Evolutionary conservation across 768 basidiomycete species (phyloP).

Genomic region (Psilocybe subaeruginosa): DNA sequence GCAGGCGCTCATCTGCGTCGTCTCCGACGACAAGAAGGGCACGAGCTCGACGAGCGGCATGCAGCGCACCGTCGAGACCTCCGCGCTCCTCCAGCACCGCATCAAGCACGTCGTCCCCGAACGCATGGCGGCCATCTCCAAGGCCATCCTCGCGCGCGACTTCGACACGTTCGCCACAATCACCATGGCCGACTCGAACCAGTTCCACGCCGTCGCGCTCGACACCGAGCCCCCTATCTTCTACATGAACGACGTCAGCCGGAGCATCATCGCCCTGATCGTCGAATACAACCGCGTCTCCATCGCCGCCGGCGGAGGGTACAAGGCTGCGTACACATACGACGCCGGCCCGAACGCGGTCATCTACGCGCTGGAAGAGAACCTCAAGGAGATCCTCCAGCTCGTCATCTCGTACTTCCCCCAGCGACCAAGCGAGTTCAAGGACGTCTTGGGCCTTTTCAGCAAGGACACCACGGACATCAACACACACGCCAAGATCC

Average conservation of each 20-base stretch:
- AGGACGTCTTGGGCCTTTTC: constrained; percentile 75
- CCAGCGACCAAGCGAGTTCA: constrained; percentile 66
- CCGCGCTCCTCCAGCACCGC: constrained; percentile 83
- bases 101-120: constrained; percentile 85
- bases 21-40: constrained; percentile 94
- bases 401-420: constrained; percentile 89
- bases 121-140: constrained; percentile 81
- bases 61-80: constrained; percentile 97
- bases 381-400: constrained; percentile 78
- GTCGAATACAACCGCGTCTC: constrained; percentile 91
- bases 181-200: constrained; percentile 98
- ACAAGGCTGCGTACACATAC: constrained; percentile 96
- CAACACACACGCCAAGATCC: constrained; percentile 47
- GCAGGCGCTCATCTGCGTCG: constrained; percentile 97
- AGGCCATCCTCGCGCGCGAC: constrained; percentile 78
- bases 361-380: constrained; percentile 82
- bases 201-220: constrained; percentile 97
- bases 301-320: constrained; percentile 51
- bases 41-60: constrained; percentile 95
- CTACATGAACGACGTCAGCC: constrained; percentile 97
- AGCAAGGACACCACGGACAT: constrained; percentile 38
- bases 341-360: constrained; percentile 99
- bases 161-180: constrained; percentile 89
- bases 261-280: constrained; percentile 89
- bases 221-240: constrained; percentile 99